phyloP scores from a whole-genome alignment of 768 basidiomycete genomes.

The Suillus occidentalis region DNA sequence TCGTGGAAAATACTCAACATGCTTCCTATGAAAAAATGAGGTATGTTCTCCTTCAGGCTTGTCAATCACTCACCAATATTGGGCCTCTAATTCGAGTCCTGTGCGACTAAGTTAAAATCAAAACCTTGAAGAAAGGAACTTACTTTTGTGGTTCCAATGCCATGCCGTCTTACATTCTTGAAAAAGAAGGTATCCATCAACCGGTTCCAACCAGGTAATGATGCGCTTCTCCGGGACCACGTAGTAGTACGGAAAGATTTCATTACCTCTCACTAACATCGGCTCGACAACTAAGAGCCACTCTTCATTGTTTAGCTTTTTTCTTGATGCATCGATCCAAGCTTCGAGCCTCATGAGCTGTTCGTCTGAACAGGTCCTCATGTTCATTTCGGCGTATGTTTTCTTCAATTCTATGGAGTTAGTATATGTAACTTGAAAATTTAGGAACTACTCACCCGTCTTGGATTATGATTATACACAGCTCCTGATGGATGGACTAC shows the following conservation, averaged over 20 bases:
- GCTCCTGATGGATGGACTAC: too few relatives aligned
- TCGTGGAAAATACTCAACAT: background rate
- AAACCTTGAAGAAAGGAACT: background rate
- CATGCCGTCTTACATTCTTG: background rate
- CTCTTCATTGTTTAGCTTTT: background rate
- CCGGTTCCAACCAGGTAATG: background rate
- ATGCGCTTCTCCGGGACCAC: background rate
- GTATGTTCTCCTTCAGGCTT: background rate
- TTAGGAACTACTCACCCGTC: too few relatives aligned
- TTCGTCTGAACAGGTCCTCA: background rate
- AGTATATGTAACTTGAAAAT: too few relatives aligned
- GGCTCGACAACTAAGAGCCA: background rate
- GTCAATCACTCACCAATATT: background rate
- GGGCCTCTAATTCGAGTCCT: background rate
- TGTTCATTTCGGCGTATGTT: background rate
- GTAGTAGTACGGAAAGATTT: background rate
- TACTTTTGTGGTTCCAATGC: constrained; percentile 3
- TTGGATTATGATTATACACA: too few relatives aligned
- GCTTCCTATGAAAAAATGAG: background rate
- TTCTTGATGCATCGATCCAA: background rate
- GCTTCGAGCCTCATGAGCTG: background rate
- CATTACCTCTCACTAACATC: background rate
- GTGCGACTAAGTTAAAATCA: background rate
- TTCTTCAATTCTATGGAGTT: background rate
- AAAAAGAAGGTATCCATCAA: background rate